Conservation (phyloP, 805 yeast species). For the Candida sanyiensis region DNA sequence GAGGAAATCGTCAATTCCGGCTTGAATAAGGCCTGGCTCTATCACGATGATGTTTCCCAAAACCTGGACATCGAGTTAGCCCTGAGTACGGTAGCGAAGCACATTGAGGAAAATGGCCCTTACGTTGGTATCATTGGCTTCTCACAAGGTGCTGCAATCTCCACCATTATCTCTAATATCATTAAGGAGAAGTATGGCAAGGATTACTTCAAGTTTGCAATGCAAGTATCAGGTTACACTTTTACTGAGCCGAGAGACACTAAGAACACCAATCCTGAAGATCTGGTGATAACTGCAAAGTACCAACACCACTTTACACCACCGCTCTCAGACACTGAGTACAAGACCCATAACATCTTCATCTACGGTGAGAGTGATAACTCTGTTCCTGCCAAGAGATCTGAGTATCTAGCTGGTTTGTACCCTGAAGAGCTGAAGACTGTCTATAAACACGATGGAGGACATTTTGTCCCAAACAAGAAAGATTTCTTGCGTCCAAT, state of each 20-base stretch:
- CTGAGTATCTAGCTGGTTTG: conserved; percentile 51
- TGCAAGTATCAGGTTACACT: conserved; percentile 67
- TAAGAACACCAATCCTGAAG: conserved; percentile 25
- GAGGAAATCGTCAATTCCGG: conserved; percentile 40
- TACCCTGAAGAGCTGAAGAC: conserved; percentile 44
- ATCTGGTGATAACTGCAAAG: conserved; percentile 33
- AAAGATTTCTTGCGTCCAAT: conserved; percentile 45
- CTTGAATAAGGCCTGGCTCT: conserved; percentile 71
- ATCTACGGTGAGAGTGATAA: conserved; percentile 84
- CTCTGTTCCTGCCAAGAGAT: conserved; percentile 70
- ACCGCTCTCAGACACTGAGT: conserved; percentile 24
- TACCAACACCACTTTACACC: conserved; percentile 29
- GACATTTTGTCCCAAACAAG: conserved; percentile 92
- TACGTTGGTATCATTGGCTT: conserved; percentile 87
- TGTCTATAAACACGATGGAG: conserved; percentile 82
- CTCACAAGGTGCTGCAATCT: conserved; percentile 90
- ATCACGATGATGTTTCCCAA: conserved; percentile 40
- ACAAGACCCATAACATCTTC: conserved; percentile 51
- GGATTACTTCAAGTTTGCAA: conserved; percentile 55
- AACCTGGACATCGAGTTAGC: conserved; percentile 49
- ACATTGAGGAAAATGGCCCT: conserved; percentile 65
- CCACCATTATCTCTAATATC: conserved; percentile 60
- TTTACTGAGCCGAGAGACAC: conserved; percentile 34
- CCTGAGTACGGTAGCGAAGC: conserved; percentile 40
- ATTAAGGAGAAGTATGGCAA: conserved; percentile 38